Evolutionary conservation across 257 asterid species (phyloP), one percentile per base, ranked within the genome.

Genomic region (Nicotiana attenuata): DNA sequence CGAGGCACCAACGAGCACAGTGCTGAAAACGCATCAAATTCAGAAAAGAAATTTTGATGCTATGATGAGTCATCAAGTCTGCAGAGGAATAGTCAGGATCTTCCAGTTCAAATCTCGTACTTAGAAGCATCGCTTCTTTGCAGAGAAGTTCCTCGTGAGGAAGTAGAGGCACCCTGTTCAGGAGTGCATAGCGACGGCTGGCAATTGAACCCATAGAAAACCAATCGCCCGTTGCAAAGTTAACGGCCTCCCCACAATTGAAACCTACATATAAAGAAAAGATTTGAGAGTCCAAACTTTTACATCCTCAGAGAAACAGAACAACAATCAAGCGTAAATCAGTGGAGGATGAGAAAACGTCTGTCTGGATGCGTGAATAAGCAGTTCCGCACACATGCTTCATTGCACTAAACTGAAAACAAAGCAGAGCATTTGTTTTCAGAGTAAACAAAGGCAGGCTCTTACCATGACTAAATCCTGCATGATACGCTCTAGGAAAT

Each of bases 221-320:
- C 99, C 98, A 96, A 87, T 96, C 97, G 14, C 97, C 98, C 65
- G 88, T 87, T 73, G 99, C 98, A 86, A 96, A 96, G 89, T 96
- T 96, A 20, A 96, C 99, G 73, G 99, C 99, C 87, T 94, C 99
- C n/a, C 98, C 99, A 81, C 99, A 96, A 85, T 93, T 94, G 86
- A 96, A 96, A 84, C 99, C 99, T 96, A 89, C 67, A 50, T 10
- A 68, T 13, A 22, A 35, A 35, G 47, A 17, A 7, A 10, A n/a
- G 17, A 50, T 20, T 50, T 22, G 22, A 10, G 16, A 28, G 50
- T 47, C 57, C 65, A 13, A 41, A 20, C 47, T 45, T 45, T 71
- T 14, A 71, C n/a, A 5, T 8, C 61, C 63, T 50, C 11, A 4
- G 52, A 50, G 24, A 14, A 47, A 56, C 19, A 57, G 80, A 55